These are phyloP conservation scores for Saussurea involucrata DNA, from an alignment of 129 eudicot genomes.

Conservation along the genomic window DNA sequence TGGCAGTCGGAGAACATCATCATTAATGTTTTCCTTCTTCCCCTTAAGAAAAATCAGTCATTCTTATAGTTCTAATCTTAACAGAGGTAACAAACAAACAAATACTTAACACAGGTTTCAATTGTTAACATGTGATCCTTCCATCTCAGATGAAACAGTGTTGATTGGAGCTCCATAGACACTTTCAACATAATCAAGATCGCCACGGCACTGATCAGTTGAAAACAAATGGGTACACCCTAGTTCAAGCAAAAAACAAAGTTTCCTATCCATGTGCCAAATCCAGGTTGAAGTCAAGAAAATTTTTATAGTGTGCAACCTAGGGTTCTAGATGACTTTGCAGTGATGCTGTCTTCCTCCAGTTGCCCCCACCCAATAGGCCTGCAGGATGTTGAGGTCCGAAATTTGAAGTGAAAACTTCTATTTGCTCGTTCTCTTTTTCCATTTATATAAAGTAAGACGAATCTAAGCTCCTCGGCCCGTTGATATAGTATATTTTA, in stretches of 20 bases:
- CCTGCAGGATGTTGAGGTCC: too few relatives aligned
- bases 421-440: too few relatives aligned
- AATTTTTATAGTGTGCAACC: neutral
- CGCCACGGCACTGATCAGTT: neutral
- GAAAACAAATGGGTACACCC: neutral
- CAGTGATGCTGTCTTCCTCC: too few relatives aligned
- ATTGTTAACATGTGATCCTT: conserved; percentile 4
- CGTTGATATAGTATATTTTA: neutral
- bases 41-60: neutral
- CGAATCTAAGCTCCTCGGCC: too few relatives aligned
- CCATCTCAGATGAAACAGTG: neutral
- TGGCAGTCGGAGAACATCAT: neutral
- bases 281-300: neutral
- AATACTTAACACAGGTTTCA: neutral
- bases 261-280: neutral
- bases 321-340: conserved; percentile 14
- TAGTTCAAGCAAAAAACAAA: neutral
- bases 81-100: neutral
- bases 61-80: neutral
- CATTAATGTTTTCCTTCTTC: neutral
- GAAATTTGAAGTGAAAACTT: too few relatives aligned
- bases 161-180: neutral
- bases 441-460: too few relatives aligned
- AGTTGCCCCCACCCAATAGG: too few relatives aligned
- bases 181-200: neutral